Evolutionary conservation across 1,284 basidiomycete genomes (phyloP), one percentile per base, ranked within the genome.

Genomic region (Pterulicium gracile): DNA sequence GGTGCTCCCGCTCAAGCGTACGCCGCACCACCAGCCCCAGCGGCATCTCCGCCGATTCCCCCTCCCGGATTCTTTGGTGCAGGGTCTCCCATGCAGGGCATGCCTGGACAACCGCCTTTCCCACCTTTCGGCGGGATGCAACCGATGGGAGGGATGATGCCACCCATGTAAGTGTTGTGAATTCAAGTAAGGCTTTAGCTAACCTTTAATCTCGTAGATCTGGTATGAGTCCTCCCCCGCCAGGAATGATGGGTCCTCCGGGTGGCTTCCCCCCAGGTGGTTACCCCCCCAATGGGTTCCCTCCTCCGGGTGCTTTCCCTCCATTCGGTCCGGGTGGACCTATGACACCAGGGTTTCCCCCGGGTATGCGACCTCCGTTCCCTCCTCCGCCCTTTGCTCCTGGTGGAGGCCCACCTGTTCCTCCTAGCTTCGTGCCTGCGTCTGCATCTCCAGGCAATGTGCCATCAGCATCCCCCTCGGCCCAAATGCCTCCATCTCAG

Each of bases 1-100:
- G 76, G 77, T 40, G 82, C 81, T 12, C 76, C 78, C 3, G 76
- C 83, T 0, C 77, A 81, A 52, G 69, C 80, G 1, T 85, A 86
- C 53, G 65, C 68, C 40, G 68, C 70, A 2, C 75, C 79, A 3
- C 70, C 79, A n/a, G 58, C 72, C 32, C 63, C 72, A 41, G 53
- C 42, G 4, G 20, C 13, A 4, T 21, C 62, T 15, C 66, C 69
- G 12, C 68, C 68, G 44, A 63, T 68, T 48, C 66, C 69, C 41
- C 65, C 67, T 24, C 66, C 70, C 7, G 64, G 66, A 45, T 39
- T 39, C 36, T 39, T 39, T 17, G 64, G 64, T 57, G 64, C 59
- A 39, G 60, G 55, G 35, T 57, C 61, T 47, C 62, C 65, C 20
- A 17, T 21, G 23, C 65, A 67, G 18, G 65, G 65, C 42, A 56